Evolutionary conservation across 2,329 filamentous ascomycete species (phyloP).

Genomic region (Aspergillus fructus): DNA sequence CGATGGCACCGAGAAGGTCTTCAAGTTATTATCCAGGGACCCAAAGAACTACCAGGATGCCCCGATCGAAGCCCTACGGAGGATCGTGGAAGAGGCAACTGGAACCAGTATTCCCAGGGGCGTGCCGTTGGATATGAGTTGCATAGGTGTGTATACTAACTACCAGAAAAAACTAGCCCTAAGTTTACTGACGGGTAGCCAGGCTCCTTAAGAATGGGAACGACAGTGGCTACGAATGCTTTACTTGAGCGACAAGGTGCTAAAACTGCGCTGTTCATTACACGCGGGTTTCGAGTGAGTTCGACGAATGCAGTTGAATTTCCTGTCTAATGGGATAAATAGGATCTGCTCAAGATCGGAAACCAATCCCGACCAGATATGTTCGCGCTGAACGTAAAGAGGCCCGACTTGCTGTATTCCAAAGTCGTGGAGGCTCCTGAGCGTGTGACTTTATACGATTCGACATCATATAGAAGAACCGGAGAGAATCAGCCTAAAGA

Average conservation of each 20-base stretch:
- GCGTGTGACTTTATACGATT: conserved; percentile 72
- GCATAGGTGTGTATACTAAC: conserved; percentile 24
- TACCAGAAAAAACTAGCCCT: too few species aligned
- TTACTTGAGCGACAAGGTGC: conserved; percentile 87
- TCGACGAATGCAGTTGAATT: too few species aligned
- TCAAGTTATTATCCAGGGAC: conserved; percentile 42
- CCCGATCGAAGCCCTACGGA: conserved; percentile 79
- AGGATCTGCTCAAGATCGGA: conserved; percentile 79
- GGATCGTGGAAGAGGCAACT: conserved; percentile 55
- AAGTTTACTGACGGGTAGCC: too few species aligned
- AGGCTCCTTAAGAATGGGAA: conserved; percentile 77
- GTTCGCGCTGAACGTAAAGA: conserved; percentile 72
- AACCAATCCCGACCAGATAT: conserved; percentile 88
- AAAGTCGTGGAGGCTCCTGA: conserved; percentile 83
- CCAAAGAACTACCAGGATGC: conserved; percentile 43
- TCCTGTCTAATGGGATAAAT: too few species aligned
- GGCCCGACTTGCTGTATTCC: conserved; percentile 79
- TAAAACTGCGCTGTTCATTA: conserved; percentile 80
- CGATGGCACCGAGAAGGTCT: conserved; percentile 36
- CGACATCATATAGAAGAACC: conserved; percentile 59
- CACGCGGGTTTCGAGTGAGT: conserved; percentile 68
- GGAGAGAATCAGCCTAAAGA: too few species aligned
- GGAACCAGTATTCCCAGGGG: conserved; percentile 36
- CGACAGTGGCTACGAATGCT: conserved; percentile 89
- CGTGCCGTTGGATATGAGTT: conserved; percentile 34